Evolutionary conservation across 805 yeast genomes (phyloP).

Genomic region (Lipomyces orientalis): DNA sequence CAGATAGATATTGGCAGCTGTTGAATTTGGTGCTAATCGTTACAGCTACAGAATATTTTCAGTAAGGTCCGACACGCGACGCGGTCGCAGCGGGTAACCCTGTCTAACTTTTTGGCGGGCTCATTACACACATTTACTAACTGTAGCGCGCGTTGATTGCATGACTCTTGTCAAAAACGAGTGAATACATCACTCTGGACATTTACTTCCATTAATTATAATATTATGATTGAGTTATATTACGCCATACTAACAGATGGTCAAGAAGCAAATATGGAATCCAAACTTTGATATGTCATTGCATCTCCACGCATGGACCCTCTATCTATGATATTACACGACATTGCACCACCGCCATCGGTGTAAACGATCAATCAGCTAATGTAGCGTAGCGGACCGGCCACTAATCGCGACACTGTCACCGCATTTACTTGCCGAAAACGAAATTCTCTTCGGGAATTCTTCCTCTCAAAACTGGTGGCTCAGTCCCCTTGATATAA

Average conservation of each 20-base stretch:
- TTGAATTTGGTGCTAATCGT: not conserved
- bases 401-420: constrained; percentile 13
- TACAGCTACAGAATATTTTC: not conserved
- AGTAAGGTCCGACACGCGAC: not conserved
- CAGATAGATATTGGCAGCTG: not conserved
- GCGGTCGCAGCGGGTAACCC: not conserved
- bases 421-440: constrained; percentile 48
- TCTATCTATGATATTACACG: not conserved
- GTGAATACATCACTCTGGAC: not conserved
- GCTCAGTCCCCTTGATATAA: constrained; percentile 92
- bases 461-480: constrained; percentile 94
- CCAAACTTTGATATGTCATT: not conserved
- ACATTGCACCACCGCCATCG: not conserved
- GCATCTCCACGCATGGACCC: not conserved
- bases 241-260: not conserved
- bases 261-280: not conserved
- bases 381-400: constrained; percentile 29
- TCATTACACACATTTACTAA: no score
- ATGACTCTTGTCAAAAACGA: no score
- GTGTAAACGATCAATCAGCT: not conserved
- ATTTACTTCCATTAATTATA: no score
- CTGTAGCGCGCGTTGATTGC: no score
- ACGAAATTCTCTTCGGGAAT: constrained; percentile 94
- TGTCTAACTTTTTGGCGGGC: not conserved
- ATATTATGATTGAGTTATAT: not conserved